Evolutionary conservation across 371 early-diverging fungal genomes (phyloP).

Genomic region (Saksenaea oblongispora): DNA sequence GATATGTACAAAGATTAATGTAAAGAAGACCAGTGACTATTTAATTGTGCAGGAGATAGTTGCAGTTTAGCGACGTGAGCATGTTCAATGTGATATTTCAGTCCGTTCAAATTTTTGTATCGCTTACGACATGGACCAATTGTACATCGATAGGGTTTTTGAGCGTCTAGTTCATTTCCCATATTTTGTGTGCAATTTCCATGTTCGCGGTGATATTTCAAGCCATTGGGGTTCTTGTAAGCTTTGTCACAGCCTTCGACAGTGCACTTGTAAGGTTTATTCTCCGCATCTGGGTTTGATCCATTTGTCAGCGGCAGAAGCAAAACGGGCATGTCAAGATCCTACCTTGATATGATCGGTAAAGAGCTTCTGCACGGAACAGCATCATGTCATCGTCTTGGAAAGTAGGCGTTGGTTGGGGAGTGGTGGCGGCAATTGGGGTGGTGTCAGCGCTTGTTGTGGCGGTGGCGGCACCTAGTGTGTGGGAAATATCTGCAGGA

Average conservation of each 20-base stretch:
- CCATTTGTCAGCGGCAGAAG: not conserved
- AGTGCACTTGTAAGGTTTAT: constrained; percentile 63
- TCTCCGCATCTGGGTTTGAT: constrained; percentile 6
- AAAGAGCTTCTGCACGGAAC: constrained; percentile 25
- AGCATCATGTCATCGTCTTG: constrained; percentile 7
- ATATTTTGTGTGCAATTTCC: constrained; percentile 61
- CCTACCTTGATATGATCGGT: constrained; percentile 16
- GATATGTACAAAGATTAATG: not conserved
- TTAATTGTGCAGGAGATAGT: not conserved
- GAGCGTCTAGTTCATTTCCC: constrained; percentile 46
- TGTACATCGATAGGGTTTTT: constrained; percentile 71
- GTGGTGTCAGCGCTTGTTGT: not conserved
- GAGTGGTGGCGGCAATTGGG: not conserved
- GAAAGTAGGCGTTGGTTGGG: not conserved
- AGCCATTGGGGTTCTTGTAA: constrained; percentile 97
- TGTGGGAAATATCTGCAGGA: not conserved
- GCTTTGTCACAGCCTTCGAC: constrained; percentile 89
- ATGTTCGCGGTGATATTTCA: constrained; percentile 91
- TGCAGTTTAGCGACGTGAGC: constrained; percentile 32
- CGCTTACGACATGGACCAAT: constrained; percentile 28
- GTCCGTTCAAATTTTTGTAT: constrained; percentile 85
- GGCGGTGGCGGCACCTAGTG: not conserved
- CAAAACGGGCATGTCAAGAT: not conserved
- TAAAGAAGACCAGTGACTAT: not conserved
- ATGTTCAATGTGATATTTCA: constrained; percentile 92